phyloP scores from a whole-genome alignment of 2,329 filamentous ascomycete species.

The Colletotrichum kahawae region DNA sequence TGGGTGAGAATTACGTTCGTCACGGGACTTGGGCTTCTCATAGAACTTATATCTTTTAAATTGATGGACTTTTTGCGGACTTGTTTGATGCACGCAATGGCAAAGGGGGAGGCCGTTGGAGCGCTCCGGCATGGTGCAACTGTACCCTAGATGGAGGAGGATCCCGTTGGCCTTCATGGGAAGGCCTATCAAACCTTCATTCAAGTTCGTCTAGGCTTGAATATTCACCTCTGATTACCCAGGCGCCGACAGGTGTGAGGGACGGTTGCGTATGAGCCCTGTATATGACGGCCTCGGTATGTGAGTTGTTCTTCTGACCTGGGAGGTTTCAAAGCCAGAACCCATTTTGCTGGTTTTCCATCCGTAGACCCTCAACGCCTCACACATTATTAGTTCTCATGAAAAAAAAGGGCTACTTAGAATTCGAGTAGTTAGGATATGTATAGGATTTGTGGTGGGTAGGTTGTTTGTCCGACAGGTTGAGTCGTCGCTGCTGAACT shows the following conservation, averaged over 20 bases:
- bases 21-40: not conserved
- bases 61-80: not conserved
- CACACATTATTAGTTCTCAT: not conserved
- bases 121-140: not conserved
- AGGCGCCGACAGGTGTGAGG: not conserved
- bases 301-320: no score
- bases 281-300: no score
- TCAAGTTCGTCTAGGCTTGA: no score
- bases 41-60: not conserved
- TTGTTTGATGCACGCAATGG: no score
- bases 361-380: not conserved
- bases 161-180: no score
- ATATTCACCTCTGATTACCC: accelerated
- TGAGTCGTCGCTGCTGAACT: not conserved
- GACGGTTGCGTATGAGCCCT: not conserved
- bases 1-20: not conserved
- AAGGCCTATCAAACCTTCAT: no score
- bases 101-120: no score
- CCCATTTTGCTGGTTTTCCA: no score
- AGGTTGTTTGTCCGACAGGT: accelerated
- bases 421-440: not conserved
- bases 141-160: not conserved
- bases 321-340: no score
- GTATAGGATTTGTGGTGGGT: no score
- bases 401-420: accelerated